A percentile compares a stretch with the other conserved stretches of the same genome.
Conservation (phyloP, 768 basidiomycete species). For the Mrakia hoshinonis region DNA sequence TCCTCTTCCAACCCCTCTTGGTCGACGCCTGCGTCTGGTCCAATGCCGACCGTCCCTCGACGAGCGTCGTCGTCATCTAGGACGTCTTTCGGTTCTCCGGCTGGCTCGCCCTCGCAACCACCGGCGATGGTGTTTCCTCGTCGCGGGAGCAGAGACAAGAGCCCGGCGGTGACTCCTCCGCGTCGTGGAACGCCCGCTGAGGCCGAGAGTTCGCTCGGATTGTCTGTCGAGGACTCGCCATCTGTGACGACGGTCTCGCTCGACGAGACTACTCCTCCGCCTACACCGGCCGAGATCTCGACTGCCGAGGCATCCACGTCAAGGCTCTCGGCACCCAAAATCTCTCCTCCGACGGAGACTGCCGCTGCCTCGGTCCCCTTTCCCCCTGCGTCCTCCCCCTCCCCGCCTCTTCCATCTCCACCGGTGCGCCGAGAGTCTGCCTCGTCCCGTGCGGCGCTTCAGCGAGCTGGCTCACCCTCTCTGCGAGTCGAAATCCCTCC, state of each 20-base stretch:
- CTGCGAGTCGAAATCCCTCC: conserved; percentile 24
- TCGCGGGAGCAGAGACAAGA: conserved; percentile 3
- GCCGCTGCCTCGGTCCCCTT: neutral
- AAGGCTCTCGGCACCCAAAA: neutral
- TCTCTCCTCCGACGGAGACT: neutral
- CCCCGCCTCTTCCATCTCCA: neutral
- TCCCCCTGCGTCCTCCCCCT: no score
- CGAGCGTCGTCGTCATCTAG: conserved; percentile 10
- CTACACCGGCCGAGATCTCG: neutral
- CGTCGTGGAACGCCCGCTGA: neutral
- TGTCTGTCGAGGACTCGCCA: neutral
- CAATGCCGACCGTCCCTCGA: conserved; percentile 3
- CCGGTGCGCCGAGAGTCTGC: neutral
- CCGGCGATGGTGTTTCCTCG: conserved; percentile 15
- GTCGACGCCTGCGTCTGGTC: conserved; percentile 6
- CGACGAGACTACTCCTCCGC: neutral
- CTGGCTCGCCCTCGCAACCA: conserved; percentile 1
- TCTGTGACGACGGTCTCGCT: neutral
- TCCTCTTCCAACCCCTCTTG: neutral
- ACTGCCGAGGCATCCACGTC: neutral
- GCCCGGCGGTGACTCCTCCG: neutral
- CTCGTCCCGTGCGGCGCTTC: neutral
- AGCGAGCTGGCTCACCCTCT: conserved; percentile 12
- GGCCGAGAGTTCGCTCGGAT: neutral
- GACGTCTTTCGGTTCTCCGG: neutral